Base-by-base conservation (phyloP, 179 eudicot genomes). In the Spergularia azorica region DNA sequence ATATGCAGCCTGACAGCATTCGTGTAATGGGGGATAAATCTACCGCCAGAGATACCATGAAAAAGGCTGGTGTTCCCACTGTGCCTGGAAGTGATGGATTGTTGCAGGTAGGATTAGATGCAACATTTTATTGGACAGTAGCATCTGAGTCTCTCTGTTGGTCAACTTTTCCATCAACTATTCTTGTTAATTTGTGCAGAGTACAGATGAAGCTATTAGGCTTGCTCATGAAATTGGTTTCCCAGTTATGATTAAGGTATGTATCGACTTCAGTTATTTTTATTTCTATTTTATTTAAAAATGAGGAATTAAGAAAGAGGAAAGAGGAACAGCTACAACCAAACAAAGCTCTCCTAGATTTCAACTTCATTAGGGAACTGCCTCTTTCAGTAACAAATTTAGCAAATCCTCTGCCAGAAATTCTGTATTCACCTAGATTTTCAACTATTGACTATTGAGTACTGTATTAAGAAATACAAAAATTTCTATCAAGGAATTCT, bases 51-150 rank as follows among this genome's bases (percentile, higher is more conserved):
- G 97, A 95, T 0, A 95, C 99, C 63, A 95, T 95, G 99, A 95
- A 95, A 86, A 91, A 93, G 66, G 99, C 99, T 86, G 97, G 97
- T 67, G 99, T 95, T 81, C 99, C 99, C 67, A 95, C 99, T 83
- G 97, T 95, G 67, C 99, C 99, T 41, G 99, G 99, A 81, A 93
- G 97, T 81, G 97, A 93, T 71, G 99, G 99, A 67, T 87, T 95
- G 71, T 80, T 95, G 73, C 87, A 87, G 97, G 99, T 94, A 78
- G 11, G 36, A 20, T 36, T 59, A 10, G 41, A 32, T 26, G 59
- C 72, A 46, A 46, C 61, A 52, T 50, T 66, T 58, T 7, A 41
- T 38, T 63, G 57, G 55, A 55, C 39, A 41, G 15, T 64, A 52
- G 73, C 66, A 38, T 11, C 43, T 32, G 54, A 26, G 7, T 58